Conservation (phyloP, 2,329 filamentous ascomycete genomes). For the Neoscytalidium dimidiatum region DNA sequence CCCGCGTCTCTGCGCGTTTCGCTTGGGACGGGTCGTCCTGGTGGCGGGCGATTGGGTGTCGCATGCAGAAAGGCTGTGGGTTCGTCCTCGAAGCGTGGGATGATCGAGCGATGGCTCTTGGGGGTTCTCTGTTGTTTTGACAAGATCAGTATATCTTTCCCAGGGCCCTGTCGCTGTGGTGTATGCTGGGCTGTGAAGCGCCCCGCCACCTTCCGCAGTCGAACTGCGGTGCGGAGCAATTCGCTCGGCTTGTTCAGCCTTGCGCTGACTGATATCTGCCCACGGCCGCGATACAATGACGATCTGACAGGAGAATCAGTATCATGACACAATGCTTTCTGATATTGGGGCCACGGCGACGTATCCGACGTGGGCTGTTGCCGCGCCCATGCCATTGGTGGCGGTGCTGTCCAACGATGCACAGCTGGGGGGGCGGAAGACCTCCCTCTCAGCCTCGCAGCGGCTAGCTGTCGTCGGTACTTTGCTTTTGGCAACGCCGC, state of each 20-base stretch:
- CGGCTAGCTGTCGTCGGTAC: not conserved
- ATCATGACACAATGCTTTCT: not conserved
- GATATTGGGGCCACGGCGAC: not conserved
- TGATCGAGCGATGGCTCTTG: conserved; percentile 4
- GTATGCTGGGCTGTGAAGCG: not conserved
- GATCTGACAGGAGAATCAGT: conserved; percentile 1
- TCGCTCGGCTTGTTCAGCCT: not conserved
- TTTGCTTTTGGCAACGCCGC: not conserved
- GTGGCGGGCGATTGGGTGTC: no score
- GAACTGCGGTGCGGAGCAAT: not conserved
- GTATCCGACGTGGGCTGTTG: not conserved
- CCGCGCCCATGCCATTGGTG: not conserved
- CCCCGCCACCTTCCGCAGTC: not conserved
- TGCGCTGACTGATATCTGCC: not conserved
- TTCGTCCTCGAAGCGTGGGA: not conserved
- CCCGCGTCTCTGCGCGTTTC: conserved; percentile 77
- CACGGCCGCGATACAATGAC: not conserved
- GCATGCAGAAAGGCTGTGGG: conserved; percentile 51
- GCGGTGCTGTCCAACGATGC: not conserved
- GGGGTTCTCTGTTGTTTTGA: not conserved
- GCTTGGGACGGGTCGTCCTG: no score
- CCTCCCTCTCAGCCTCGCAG: not conserved
- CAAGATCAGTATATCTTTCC: not conserved
- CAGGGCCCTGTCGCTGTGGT: not conserved
- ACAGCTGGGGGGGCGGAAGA: not conserved